phyloP scores from a whole-genome alignment of 2,329 filamentous ascomycete genomes.

The Fusarium illudens region DNA sequence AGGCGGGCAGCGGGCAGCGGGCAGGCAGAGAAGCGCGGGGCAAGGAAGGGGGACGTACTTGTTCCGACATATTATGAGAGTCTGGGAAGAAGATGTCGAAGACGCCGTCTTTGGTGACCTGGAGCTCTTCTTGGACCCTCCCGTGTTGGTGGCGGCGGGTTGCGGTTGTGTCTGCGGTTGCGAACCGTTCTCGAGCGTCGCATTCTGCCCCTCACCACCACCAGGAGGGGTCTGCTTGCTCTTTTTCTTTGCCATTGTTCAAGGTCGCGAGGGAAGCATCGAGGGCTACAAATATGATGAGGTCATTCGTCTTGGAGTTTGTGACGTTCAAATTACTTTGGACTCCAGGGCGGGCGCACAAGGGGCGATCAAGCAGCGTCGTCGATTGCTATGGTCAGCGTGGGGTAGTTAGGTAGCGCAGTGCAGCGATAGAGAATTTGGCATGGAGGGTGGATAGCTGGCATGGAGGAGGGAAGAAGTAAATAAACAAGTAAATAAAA shows the following conservation, averaged over 20 bases:
- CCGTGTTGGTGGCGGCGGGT: constrained; percentile 5
- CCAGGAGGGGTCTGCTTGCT: constrained; percentile 60
- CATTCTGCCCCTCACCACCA: constrained; percentile 24
- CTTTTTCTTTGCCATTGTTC: constrained; percentile 58
- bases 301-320: neutral
- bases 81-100: constrained; percentile 16
- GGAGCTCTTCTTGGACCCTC: constrained; percentile 21
- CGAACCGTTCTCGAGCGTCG: constrained; percentile 12
- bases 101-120: constrained; percentile 14
- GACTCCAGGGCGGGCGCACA: constrained; percentile 7
- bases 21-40: neutral
- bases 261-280: constrained; percentile 3
- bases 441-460: constrained; percentile 19
- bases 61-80: constrained; percentile 63
- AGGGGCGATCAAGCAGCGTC: constrained; percentile 17
- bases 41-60: constrained; percentile 61
- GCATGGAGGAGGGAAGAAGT: constrained; percentile 5
- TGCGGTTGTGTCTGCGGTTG: constrained; percentile 16
- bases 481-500: neutral
- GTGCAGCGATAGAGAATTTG: constrained; percentile 21
- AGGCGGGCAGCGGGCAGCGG: neutral
- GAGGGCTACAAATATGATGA: neutral
- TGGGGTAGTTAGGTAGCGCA: constrained; percentile 25
- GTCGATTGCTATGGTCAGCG: constrained; percentile 19
- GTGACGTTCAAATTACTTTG: neutral